These are phyloP conservation scores for Silene conica DNA, from an alignment of 148 eudicot genomes.

Conservation along the genomic window DNA sequence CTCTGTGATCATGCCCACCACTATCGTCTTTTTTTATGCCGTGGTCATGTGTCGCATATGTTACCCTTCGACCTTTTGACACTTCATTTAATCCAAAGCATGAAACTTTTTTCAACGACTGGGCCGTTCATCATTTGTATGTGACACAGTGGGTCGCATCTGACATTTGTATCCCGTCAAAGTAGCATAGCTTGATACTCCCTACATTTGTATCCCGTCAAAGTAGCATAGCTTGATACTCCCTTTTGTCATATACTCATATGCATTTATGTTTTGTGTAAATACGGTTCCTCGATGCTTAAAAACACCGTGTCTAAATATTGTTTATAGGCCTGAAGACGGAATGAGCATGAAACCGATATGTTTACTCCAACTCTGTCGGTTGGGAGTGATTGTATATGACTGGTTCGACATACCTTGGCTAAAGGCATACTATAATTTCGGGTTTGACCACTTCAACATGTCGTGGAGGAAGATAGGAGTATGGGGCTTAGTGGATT, in stretches of 20 bases:
- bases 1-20: background rate
- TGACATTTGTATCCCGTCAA: too few species aligned
- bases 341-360: conserved; percentile 68
- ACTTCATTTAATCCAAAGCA: too few species aligned
- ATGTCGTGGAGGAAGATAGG: conserved; percentile 76
- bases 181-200: background rate
- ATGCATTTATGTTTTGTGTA: background rate
- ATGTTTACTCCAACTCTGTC: conserved; percentile 60
- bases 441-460: conserved; percentile 90
- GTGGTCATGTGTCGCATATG: too few species aligned
- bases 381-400: conserved; percentile 65
- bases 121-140: too few species aligned
- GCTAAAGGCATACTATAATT: conserved; percentile 73
- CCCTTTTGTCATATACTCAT: background rate
- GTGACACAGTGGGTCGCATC: too few species aligned
- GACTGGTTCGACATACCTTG: conserved; percentile 89
- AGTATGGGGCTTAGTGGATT: conserved; percentile 61
- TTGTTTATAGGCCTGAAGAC: conserved; percentile 65
- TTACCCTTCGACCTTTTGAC: too few species aligned
- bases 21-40: background rate
- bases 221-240: background rate
- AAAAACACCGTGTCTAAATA: background rate
- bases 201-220: too few species aligned
- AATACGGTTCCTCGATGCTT: conserved; percentile 6
- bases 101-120: too few species aligned